Conservation (phyloP, 2,329 filamentous ascomycete genomes). For the Fusarium poae region DNA sequence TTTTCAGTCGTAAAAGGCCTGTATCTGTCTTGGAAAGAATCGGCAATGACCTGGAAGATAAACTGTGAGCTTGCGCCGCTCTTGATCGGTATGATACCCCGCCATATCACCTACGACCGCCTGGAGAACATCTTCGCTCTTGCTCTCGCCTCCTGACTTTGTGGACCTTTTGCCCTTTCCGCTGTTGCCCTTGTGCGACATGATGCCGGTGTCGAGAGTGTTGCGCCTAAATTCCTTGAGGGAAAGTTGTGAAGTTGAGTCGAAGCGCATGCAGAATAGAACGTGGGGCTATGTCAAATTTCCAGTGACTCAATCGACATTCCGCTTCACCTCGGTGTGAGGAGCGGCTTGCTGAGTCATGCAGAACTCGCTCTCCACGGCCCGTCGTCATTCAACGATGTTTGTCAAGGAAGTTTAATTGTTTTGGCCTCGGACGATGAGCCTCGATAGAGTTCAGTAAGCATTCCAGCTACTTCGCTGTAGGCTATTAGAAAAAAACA, state of each 20-base stretch:
- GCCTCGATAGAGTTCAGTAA: conserved; percentile 32
- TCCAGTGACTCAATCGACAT: conserved; percentile 51
- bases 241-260: conserved; percentile 35
- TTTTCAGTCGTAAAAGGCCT: conserved; percentile 88
- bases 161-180: conserved; percentile 66
- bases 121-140: conserved; percentile 70
- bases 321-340: conserved; percentile 42
- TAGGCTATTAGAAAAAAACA: background rate
- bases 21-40: conserved; percentile 95
- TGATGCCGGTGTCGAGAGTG: conserved; percentile 44
- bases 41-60: conserved; percentile 79
- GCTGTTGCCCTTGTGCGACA: conserved; percentile 63
- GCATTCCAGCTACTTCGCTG: conserved; percentile 37
- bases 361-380: background rate
- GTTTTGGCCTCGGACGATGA: conserved; percentile 2
- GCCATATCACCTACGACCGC: conserved; percentile 62
- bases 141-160: conserved; percentile 65
- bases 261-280: conserved; percentile 22
- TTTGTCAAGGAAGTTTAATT: conserved; percentile 15
- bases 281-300: conserved; percentile 43
- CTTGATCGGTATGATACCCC: conserved; percentile 42
- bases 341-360: conserved; percentile 33
- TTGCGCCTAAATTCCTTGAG: conserved; percentile 27
- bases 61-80: conserved; percentile 40
- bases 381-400: conserved; percentile 1